Evolutionary conservation across 805 yeast genomes (phyloP).

Genomic region (Saccharomycopsis vini): DNA sequence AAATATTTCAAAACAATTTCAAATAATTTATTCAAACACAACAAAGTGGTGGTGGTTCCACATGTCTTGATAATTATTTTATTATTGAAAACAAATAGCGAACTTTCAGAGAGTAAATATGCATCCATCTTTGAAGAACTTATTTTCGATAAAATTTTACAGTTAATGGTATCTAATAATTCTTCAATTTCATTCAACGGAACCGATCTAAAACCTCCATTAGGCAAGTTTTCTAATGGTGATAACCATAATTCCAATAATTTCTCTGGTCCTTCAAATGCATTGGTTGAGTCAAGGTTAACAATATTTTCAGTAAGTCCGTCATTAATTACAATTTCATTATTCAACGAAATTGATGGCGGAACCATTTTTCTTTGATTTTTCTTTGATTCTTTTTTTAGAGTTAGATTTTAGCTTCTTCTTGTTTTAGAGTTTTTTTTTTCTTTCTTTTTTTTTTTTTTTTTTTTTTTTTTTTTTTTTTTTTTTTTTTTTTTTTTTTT

Average conservation of each 20-base stretch:
- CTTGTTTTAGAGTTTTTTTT: too few relatives aligned
- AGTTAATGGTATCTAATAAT: constrained; percentile 72
- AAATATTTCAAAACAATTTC: constrained; percentile 37
- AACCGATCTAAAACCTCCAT: constrained; percentile 44
- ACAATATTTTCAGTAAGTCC: constrained; percentile 74
- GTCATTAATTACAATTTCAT: constrained; percentile 50
- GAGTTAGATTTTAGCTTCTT: too few relatives aligned
- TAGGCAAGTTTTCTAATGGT: constrained; percentile 36
- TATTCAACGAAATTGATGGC: constrained; percentile 3
- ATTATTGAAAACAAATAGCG: constrained; percentile 81
- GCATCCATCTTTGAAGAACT: constrained; percentile 64
- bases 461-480: too few relatives aligned
- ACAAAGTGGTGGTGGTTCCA: constrained; percentile 88
- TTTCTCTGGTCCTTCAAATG: constrained; percentile 97
- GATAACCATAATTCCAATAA: constrained; percentile 85
- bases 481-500: too few relatives aligned
- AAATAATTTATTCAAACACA: constrained; percentile 61
- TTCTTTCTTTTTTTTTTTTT: too few relatives aligned
- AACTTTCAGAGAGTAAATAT: constrained; percentile 79
- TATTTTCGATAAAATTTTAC: constrained; percentile 79
- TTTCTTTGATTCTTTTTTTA: too few relatives aligned
- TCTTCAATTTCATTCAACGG: constrained; percentile 60
- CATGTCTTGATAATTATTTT: constrained; percentile 86
- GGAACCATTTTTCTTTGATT: constrained; percentile 1
- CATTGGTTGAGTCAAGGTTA: constrained; percentile 76